Conservation (phyloP, 139 green algal genomes). For the Volvox reticuliferus region DNA sequence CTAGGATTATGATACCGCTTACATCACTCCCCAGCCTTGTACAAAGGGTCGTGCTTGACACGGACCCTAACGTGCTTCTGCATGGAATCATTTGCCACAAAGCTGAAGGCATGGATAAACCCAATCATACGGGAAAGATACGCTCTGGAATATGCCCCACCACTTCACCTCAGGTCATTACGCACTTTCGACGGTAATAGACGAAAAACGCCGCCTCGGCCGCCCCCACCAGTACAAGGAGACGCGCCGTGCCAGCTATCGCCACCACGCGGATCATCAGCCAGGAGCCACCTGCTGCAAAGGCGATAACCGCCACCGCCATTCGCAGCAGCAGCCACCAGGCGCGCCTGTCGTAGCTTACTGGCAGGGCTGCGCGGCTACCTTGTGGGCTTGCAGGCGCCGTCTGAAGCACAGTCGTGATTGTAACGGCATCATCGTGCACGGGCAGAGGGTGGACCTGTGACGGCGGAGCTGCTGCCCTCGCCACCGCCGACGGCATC, state of each 20-base stretch:
- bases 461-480: not conserved
- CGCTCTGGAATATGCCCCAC: too few relatives aligned
- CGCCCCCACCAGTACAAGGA: not conserved
- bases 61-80: too few relatives aligned
- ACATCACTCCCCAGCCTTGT: too few relatives aligned
- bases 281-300: not conserved
- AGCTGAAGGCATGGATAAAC: too few relatives aligned
- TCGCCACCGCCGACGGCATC: not conserved
- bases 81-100: too few relatives aligned
- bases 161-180: too few relatives aligned
- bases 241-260: not conserved
- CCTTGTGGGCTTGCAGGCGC: slow-evolving; percentile 5
- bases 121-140: too few relatives aligned
- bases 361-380: slow-evolving; percentile 7
- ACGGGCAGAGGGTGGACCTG: not conserved
- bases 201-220: slow-evolving; percentile 20
- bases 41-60: too few relatives aligned
- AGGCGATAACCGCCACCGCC: not conserved
- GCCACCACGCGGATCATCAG: not conserved
- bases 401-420: slow-evolving; percentile 32
- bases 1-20: too few relatives aligned
- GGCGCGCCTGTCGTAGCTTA: slow-evolving; percentile 4
- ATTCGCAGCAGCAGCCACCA: not conserved
- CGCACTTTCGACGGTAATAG: slow-evolving; percentile 29
- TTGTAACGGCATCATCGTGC: not conserved